These are phyloP conservation scores for Leptographium flavum DNA, from an alignment of 2,329 filamentous ascomycete species.

Conservation along the genomic window DNA sequence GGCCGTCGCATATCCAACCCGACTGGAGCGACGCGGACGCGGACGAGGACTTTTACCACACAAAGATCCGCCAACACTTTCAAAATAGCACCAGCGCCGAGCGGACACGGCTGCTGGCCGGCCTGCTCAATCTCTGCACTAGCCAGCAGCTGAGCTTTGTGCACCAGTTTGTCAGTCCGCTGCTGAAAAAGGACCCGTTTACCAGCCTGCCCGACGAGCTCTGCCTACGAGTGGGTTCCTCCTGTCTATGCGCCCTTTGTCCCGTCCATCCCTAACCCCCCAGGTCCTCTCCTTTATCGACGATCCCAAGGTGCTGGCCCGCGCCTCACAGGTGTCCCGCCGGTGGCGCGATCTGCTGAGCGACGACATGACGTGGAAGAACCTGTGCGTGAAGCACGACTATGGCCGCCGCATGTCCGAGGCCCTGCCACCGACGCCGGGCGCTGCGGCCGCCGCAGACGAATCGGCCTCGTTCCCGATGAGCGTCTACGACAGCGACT, in stretches of 20 bases:
- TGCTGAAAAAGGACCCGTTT: conserved; percentile 93
- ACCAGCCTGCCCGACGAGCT: conserved; percentile 83
- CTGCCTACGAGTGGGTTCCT: conserved; percentile 61
- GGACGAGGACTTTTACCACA: conserved; percentile 69
- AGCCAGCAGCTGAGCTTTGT: conserved; percentile 93
- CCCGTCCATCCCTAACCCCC: neutral
- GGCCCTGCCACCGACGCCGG: conserved; percentile 21
- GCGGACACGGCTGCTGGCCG: conserved; percentile 68
- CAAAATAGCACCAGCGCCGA: conserved; percentile 61
- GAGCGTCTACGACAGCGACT: conserved; percentile 18
- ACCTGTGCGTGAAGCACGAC: conserved; percentile 88
- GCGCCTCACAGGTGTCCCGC: conserved; percentile 90
- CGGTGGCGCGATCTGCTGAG: conserved; percentile 87
- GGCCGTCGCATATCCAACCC: conserved; percentile 43
- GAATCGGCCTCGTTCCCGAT: conserved; percentile 20
- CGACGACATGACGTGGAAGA: conserved; percentile 98
- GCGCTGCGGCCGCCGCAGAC: conserved; percentile 13
- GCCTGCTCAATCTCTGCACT: conserved; percentile 85
- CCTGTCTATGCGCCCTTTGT: neutral
- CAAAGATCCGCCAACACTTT: conserved; percentile 69
- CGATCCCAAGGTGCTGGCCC: conserved; percentile 82
- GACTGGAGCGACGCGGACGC: conserved; percentile 69
- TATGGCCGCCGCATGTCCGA: conserved; percentile 52
- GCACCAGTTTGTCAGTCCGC: conserved; percentile 84
- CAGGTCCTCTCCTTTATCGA: conserved; percentile 94